phyloP scores from a whole-genome alignment of 345 rosid species.

The Lepidium didymum region DNA sequence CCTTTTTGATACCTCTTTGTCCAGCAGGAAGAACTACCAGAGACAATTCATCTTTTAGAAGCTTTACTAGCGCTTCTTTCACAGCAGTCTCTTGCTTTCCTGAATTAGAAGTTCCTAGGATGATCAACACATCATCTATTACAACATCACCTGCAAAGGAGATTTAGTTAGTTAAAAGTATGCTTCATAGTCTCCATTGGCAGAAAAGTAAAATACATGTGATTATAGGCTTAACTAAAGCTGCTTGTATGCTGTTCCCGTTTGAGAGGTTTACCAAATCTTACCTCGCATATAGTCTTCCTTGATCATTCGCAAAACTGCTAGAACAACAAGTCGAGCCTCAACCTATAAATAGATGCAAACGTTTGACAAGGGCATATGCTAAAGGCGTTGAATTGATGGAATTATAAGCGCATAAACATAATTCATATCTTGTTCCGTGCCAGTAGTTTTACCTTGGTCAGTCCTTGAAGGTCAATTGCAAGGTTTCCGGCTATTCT shows the following conservation, averaged over 20 bases:
- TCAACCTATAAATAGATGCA: slow-evolving; percentile 57
- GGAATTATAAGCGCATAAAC: slow-evolving; percentile 1
- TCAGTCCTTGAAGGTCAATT: slow-evolving; percentile 74
- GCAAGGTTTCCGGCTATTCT: slow-evolving; percentile 47
- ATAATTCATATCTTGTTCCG: background rate
- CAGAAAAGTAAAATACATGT: background rate
- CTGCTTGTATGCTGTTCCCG: background rate
- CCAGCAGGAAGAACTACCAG: slow-evolving; percentile 46
- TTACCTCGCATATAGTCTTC: slow-evolving; percentile 62
- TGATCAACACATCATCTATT: slow-evolving; percentile 65
- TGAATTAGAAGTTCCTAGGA: slow-evolving; percentile 43
- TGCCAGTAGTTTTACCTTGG: slow-evolving; percentile 42
- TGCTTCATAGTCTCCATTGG: background rate
- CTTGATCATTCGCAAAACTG: slow-evolving; percentile 83
- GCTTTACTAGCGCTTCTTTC: slow-evolving; percentile 45
- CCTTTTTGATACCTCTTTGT: slow-evolving; percentile 22
- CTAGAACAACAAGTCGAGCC: slow-evolving; percentile 85
- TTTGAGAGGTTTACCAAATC: background rate
- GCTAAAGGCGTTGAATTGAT: slow-evolving; percentile 6
- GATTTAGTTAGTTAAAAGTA: background rate
- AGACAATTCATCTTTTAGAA: slow-evolving; percentile 61
- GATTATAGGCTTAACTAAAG: background rate
- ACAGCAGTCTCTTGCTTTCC: slow-evolving; percentile 30
- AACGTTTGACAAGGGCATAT: background rate
- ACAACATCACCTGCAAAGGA: slow-evolving; percentile 52